Percentiles rank a stretch among this genome's conserved stretches.
phyloP scores from a whole-genome alignment of 179 eudicot genomes.

The Actinidia polygama region DNA sequence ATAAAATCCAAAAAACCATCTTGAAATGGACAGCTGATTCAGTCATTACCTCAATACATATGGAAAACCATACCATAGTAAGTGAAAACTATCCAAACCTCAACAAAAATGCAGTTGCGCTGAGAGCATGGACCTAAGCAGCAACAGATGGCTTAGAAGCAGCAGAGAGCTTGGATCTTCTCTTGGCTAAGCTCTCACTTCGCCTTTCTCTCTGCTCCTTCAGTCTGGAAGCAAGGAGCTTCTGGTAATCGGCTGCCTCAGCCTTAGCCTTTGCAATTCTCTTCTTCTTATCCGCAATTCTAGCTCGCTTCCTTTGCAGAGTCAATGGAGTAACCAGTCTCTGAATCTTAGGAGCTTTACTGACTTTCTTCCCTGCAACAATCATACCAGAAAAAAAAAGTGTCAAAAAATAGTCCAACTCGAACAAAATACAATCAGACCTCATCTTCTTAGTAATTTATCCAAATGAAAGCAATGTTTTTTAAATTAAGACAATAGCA shows the following conservation, averaged over 20 bases:
- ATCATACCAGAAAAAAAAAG: neutral
- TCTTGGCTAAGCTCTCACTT: slow-evolving; percentile 64
- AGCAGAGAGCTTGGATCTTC: slow-evolving; percentile 53
- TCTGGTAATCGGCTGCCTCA: slow-evolving; percentile 64
- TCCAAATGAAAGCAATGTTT: neutral
- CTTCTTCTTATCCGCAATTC: slow-evolving; percentile 63
- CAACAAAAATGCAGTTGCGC: neutral
- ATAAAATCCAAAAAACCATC: neutral
- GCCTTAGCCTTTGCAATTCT: slow-evolving; percentile 53
- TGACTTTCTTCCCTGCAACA: slow-evolving; percentile 47
- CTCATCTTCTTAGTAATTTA: neutral
- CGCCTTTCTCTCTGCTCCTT: slow-evolving; percentile 62
- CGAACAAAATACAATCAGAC: neutral
- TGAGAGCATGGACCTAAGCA: slow-evolving; percentile 24
- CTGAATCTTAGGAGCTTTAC: slow-evolving; percentile 67
- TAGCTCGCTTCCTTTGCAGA: slow-evolving; percentile 61
- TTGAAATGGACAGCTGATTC: neutral
- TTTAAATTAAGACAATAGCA: neutral
- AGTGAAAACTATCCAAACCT: neutral
- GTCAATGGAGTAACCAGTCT: slow-evolving; percentile 61
- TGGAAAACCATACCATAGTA: neutral
- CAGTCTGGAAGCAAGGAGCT: slow-evolving; percentile 57
- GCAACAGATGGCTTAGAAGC: slow-evolving; percentile 50
- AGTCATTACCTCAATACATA: neutral
- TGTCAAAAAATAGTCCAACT: neutral